phyloP scores from a whole-genome alignment of 495 filamentous ascomycete genomes.

The Cenococcum geophilum region DNA sequence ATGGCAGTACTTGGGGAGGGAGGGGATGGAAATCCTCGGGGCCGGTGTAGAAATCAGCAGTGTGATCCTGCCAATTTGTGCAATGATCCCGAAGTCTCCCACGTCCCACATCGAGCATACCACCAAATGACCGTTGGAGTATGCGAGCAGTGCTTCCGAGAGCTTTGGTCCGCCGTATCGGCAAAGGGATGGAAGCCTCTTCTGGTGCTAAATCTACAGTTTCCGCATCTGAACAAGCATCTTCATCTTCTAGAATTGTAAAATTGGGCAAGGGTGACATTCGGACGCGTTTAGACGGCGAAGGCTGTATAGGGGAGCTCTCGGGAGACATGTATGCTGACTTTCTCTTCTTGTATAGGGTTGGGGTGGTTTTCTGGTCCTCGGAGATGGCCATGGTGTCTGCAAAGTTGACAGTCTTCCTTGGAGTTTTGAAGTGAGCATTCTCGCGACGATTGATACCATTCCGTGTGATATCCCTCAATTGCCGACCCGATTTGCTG shows the following conservation, averaged over 20 bases:
- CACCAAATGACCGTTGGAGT: conserved; percentile 43
- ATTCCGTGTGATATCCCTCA: conserved; percentile 58
- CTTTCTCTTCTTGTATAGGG: conserved; percentile 32
- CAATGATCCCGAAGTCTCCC: conserved; percentile 36
- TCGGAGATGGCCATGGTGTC: conserved; percentile 14
- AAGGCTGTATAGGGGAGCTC: conserved; percentile 51
- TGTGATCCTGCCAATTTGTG: conserved; percentile 66
- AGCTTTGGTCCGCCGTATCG: conserved; percentile 30
- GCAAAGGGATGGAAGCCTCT: conserved; percentile 19
- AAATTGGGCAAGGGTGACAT: conserved; percentile 40
- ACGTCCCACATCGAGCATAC: conserved; percentile 41
- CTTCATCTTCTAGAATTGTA: conserved; percentile 24
- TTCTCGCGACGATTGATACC: conserved; percentile 29
- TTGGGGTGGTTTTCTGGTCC: conserved; percentile 15
- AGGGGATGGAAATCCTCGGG: conserved; percentile 58
- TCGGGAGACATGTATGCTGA: conserved; percentile 33
- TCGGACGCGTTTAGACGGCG: conserved; percentile 42
- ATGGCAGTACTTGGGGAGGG: conserved; percentile 60
- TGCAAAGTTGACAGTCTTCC: conserved; percentile 30
- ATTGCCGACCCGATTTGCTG: conserved; percentile 47
- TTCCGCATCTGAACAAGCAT: conserved; percentile 10
- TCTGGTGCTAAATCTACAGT: conserved; percentile 5
- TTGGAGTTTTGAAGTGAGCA: conserved; percentile 5
- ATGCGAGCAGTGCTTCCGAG: conserved; percentile 35
- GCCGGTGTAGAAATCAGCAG: conserved; percentile 62